Conservation (phyloP, 176 grass and related monocot species). For the Areca catechu region DNA sequence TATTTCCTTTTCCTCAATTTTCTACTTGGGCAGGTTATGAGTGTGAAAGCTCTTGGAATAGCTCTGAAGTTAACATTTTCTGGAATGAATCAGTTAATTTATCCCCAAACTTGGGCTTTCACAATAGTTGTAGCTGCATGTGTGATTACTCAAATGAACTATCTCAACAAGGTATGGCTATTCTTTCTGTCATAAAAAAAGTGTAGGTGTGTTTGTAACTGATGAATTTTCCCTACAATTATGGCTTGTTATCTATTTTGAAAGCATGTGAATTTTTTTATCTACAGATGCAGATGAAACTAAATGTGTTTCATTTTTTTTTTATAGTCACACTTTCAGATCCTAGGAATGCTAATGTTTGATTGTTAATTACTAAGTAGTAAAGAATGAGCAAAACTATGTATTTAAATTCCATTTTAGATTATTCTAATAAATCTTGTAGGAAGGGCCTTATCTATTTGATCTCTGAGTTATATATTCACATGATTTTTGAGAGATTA, state of each 20-base stretch:
- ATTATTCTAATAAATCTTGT: too few relatives aligned
- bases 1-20: conserved; percentile 4
- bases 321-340: too few relatives aligned
- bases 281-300: neutral
- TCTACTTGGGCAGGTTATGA: conserved; percentile 54
- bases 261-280: neutral
- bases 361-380: too few relatives aligned
- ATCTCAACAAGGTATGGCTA: conserved; percentile 69
- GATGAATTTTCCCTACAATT: neutral
- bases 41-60: conserved; percentile 87
- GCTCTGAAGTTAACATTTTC: conserved; percentile 85
- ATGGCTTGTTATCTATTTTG: neutral
- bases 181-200: neutral
- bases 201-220: neutral
- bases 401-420: too few relatives aligned
- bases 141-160: conserved; percentile 81
- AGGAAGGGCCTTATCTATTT: too few relatives aligned
- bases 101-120: conserved; percentile 74
- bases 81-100: conserved; percentile 64
- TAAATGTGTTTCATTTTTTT: too few relatives aligned
- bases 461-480: too few relatives aligned
- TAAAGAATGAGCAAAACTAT: too few relatives aligned
- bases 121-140: conserved; percentile 54
- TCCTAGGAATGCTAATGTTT: too few relatives aligned
- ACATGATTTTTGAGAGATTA: too few relatives aligned